Evolutionary conservation across 345 rosid species (phyloP).

Genomic region (Sapria himalayana): DNA sequence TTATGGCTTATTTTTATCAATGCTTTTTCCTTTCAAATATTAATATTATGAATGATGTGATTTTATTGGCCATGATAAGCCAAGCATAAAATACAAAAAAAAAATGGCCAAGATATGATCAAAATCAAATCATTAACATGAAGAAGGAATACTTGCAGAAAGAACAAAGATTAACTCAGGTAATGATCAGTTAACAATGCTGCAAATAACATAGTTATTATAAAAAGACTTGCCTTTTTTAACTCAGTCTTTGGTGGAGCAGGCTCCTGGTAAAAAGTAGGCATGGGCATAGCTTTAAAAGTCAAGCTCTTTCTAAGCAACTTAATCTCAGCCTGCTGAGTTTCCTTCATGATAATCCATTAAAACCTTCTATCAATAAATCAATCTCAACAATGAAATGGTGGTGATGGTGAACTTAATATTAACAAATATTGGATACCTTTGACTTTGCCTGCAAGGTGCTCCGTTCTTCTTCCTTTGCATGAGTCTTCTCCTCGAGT

Average conservation of each 20-base stretch:
- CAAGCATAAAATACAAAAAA: too few relatives aligned
- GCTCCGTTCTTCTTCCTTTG: slow-evolving; percentile 64
- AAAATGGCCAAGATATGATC: too few relatives aligned
- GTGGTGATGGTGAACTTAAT: slow-evolving; percentile 2
- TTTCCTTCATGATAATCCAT: slow-evolving; percentile 35
- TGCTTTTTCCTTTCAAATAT: too few relatives aligned
- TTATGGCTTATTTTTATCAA: too few relatives aligned
- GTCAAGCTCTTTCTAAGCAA: slow-evolving; percentile 73
- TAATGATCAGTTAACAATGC: too few relatives aligned
- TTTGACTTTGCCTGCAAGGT: slow-evolving; percentile 81
- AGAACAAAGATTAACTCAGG: too few relatives aligned
- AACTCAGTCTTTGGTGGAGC: slow-evolving; percentile 62
- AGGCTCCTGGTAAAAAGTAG: slow-evolving; percentile 94
- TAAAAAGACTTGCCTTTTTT: slow-evolving; percentile 43
- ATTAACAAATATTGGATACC: slow-evolving; percentile 19
- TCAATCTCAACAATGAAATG: too few relatives aligned
- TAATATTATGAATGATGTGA: too few relatives aligned
- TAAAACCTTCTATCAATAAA: too few relatives aligned
- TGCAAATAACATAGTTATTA: slow-evolving; percentile 6
- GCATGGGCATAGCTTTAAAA: slow-evolving; percentile 98
- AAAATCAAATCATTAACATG: too few relatives aligned
- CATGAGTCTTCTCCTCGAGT: slow-evolving; percentile 95
- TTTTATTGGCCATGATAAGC: too few relatives aligned
- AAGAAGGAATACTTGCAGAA: too few relatives aligned
- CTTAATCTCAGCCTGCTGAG: slow-evolving; percentile 90